Conservation (phyloP, 352 stramenopile species). For the Aphanomyces euteiches region DNA sequence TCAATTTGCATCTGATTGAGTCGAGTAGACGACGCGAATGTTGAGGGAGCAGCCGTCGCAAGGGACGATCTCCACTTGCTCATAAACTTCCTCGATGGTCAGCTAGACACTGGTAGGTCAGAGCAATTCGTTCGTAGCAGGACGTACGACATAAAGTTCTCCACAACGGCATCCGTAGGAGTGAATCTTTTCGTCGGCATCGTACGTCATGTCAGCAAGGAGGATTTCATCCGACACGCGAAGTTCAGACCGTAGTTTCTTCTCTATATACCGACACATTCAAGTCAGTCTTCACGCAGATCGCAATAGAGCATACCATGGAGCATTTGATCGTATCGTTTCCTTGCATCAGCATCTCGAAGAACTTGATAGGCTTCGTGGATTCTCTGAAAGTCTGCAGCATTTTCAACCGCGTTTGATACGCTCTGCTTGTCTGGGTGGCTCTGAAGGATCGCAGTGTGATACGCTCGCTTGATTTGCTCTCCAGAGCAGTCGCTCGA, state of each 20-base stretch:
- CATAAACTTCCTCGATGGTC: conserved; percentile 51
- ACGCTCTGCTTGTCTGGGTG: conserved; percentile 61
- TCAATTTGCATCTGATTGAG: conserved; percentile 33
- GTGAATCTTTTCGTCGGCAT: conserved; percentile 51
- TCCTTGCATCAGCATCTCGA: conserved; percentile 40
- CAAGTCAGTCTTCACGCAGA: neutral
- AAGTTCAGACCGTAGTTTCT: conserved; percentile 45
- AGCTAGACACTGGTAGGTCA: conserved; percentile 38
- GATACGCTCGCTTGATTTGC: conserved; percentile 67
- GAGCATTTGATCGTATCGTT: conserved; percentile 53
- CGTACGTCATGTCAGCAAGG: conserved; percentile 44
- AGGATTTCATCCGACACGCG: conserved; percentile 66
- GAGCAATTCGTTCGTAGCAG: neutral
- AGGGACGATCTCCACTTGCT: conserved; percentile 62
- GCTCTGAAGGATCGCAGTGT: conserved; percentile 48
- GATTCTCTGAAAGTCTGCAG: conserved; percentile 44
- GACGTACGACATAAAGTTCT: conserved; percentile 46
- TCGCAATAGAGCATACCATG: conserved; percentile 36
- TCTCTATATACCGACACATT: conserved; percentile 13
- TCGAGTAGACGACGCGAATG: conserved; percentile 51
- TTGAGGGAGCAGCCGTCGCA: conserved; percentile 79
- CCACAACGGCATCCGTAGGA: conserved; percentile 65
- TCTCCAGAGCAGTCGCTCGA: conserved; percentile 43
- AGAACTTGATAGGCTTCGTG: conserved; percentile 72
- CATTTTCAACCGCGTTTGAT: too few relatives aligned